Evolutionary conservation across 768 basidiomycete genomes (phyloP).

Genomic region (Boletus vermiculosoides): DNA sequence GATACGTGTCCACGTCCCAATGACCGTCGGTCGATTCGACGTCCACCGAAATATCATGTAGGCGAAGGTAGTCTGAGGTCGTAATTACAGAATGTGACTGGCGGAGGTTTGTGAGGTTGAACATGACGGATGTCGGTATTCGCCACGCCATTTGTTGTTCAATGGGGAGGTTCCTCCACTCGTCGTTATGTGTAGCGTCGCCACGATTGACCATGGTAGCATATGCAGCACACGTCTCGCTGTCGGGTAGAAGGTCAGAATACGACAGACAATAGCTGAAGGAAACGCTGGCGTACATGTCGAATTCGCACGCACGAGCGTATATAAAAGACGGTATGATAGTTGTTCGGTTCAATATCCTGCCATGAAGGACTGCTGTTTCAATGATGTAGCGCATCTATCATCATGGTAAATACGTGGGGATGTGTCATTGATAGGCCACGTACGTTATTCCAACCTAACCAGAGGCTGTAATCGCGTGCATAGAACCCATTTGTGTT

Average conservation of each 20-base stretch:
- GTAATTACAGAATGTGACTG: slow-evolving; percentile 38
- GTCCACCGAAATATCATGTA: slow-evolving; percentile 35
- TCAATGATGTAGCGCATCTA: slow-evolving; percentile 53
- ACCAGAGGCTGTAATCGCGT: slow-evolving; percentile 46
- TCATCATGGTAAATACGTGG: not conserved
- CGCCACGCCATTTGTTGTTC: slow-evolving; percentile 38
- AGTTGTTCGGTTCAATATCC: slow-evolving; percentile 42
- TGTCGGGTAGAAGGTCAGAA: slow-evolving; percentile 7
- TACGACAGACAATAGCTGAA: not conserved
- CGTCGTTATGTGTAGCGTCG: slow-evolving; percentile 37
- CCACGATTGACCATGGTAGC: slow-evolving; percentile 46
- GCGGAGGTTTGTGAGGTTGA: slow-evolving; percentile 42
- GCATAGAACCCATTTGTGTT: slow-evolving; percentile 45
- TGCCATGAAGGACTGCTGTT: slow-evolving; percentile 42
- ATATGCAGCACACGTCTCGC: slow-evolving; percentile 39
- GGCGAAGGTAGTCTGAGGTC: slow-evolving; percentile 41
- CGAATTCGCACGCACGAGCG: slow-evolving; percentile 44
- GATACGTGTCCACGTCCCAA: slow-evolving; percentile 39
- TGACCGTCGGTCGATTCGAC: slow-evolving; percentile 38
- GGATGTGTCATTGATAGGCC: not conserved
- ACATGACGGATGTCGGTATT: slow-evolving; percentile 39
- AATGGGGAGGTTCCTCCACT: slow-evolving; percentile 41
- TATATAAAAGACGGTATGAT: slow-evolving; percentile 48
- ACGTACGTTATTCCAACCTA: slow-evolving; percentile 51
- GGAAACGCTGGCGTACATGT: slow-evolving; percentile 18